phyloP scores from a whole-genome alignment of 2,329 filamentous ascomycete species.

The Sclerotinia subarctica region DNA sequence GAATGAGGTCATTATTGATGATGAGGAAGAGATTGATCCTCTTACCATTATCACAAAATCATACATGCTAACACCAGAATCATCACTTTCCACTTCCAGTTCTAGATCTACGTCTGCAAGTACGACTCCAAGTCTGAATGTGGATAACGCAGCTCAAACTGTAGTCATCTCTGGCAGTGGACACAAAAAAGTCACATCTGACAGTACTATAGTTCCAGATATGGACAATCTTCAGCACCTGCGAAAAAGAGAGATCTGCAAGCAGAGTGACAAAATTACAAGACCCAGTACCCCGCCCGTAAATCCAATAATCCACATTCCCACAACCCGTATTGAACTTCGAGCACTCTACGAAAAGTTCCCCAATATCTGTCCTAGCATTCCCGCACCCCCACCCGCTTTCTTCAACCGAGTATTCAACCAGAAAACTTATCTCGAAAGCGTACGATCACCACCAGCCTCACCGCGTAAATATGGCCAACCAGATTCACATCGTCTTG shows the following conservation, averaged over 20 bases:
- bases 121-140: not conserved
- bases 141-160: not conserved
- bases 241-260: not conserved
- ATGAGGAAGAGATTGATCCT: not conserved
- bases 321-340: not conserved
- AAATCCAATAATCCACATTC: not conserved
- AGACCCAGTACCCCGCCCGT: no score
- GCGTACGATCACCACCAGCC: not conserved
- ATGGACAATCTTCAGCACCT: not conserved
- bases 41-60: not conserved
- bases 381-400: not conserved
- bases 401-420: constrained; percentile 4
- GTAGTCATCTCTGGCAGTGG: not conserved
- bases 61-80: not conserved
- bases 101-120: not conserved
- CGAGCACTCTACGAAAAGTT: constrained; percentile 7
- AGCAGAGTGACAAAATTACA: not conserved
- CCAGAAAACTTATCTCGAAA: not conserved
- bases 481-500: constrained; percentile 6
- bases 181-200: not conserved
- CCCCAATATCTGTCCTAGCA: constrained; percentile 7
- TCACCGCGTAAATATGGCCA: constrained; percentile 7
- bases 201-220: not conserved
- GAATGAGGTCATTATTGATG: not conserved
- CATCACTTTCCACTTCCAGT: not conserved